Base-by-base conservation (phyloP, 306 rosid genomes). In the Fragaria nilgerrensis region DNA sequence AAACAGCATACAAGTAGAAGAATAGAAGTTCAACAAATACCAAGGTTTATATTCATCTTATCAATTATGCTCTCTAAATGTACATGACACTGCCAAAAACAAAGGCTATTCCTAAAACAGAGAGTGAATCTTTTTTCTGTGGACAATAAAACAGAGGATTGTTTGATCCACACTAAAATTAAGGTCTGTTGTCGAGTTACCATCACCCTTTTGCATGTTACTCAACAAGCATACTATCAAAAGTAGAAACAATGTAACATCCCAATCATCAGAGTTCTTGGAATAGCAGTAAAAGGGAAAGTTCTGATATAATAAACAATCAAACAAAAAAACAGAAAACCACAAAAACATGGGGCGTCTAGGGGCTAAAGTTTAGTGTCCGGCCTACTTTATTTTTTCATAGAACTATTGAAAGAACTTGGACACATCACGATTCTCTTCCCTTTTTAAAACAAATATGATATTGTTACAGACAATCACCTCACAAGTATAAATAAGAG, bases 401-500 rank as follows among this genome's bases (percentile, higher is more conserved):
- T 49, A 5, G n/a, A 47, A 22, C n/a, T 15, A 25, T 48, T 25
- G 22, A 29, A 23, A 27, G 59, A 70, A 47, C 52, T 70, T 25
- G 17, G 14, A 36, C 29, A 45, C 48, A 73, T 73, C 23, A 12
- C 36, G 29, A 73, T 19, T 56, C 41, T 23, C 45, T 23, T 76
- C 41, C 12, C 36, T 41, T 41, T 52, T 20, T 3, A 72, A 9
- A 32, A 29, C 37, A 43, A 62, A 55, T 44, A 65, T 6, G 41
- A 47, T 48, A 44, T 19, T 32, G 44, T 47, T 77, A 25, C 22
- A 75, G 36, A 37, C 17, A 73, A 73, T 72, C 50, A 17, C 9
- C 27, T 27, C 50, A 77, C 23, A 64, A 68, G 63, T 41, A 36
- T 70, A 41, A 68, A 72, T 43, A 16, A 48, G 67, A 3, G 62